A percentile compares a stretch with the other conserved stretches of the same genome.
Evolutionary conservation across 371 early-diverging fungal species (phyloP).

Genomic region (Mortierella sp.): DNA sequence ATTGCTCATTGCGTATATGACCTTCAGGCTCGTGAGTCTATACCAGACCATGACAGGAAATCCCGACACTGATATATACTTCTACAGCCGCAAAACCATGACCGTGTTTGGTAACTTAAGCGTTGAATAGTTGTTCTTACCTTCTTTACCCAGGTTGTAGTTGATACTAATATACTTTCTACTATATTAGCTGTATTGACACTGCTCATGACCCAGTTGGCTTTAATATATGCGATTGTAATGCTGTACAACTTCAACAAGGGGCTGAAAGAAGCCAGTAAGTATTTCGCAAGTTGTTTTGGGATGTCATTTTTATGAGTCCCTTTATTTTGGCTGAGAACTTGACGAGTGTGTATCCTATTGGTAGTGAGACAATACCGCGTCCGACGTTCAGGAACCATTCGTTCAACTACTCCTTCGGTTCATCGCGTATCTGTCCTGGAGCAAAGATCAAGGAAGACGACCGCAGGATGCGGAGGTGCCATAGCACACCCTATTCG

Average conservation of each 20-base stretch:
- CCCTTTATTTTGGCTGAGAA: not conserved
- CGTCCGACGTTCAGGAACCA: constrained; percentile 25
- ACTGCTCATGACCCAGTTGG: constrained; percentile 33
- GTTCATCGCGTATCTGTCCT: constrained; percentile 1
- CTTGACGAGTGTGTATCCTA: not conserved
- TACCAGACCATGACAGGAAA: constrained; percentile 27
- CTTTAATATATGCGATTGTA: constrained; percentile 34
- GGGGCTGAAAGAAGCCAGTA: constrained; percentile 51
- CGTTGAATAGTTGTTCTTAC: not conserved
- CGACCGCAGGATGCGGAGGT: not conserved
- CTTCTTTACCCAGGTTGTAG: not conserved
- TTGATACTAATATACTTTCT: not conserved
- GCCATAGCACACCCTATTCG: not conserved
- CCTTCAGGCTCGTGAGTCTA: constrained; percentile 17
- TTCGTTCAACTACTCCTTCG: constrained; percentile 21
- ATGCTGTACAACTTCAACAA: constrained; percentile 51
- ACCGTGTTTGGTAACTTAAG: constrained; percentile 41
- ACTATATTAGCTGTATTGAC: constrained; percentile 22
- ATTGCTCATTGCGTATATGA: constrained; percentile 39
- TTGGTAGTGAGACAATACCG: constrained; percentile 31
- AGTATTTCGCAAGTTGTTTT: no score
- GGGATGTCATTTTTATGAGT: not conserved
- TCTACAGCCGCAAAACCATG: constrained; percentile 48
- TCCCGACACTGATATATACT: constrained; percentile 34
- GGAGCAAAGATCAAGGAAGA: not conserved